Percentiles rank a stretch among this genome's conserved stretches.
These are phyloP conservation scores for Suillus subalutaceus DNA, from an alignment of 768 basidiomycete species.

Conservation along the genomic window DNA sequence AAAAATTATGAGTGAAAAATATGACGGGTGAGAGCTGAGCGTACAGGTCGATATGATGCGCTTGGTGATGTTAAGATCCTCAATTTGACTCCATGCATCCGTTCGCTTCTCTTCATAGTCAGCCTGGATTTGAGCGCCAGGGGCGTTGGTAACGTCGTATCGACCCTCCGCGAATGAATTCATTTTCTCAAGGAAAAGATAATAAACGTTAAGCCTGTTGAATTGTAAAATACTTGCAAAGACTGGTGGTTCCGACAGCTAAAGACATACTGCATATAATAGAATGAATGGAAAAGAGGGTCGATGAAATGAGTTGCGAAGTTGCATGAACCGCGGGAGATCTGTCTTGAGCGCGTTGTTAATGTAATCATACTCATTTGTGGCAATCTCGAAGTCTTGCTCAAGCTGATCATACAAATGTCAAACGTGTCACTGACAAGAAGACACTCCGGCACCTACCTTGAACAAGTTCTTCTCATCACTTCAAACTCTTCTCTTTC, in stretches of 20 bases:
- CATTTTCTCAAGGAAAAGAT: constrained; percentile 93
- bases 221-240: constrained; percentile 9
- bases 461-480: constrained; percentile 99
- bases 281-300: constrained; percentile 98
- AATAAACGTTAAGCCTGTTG: constrained; percentile 86
- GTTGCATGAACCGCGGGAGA: constrained; percentile 88
- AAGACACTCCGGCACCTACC: constrained; percentile 43
- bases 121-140: constrained; percentile 68
- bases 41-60: constrained; percentile 83
- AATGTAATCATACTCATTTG: constrained; percentile 92
- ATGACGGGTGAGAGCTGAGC: constrained; percentile 25
- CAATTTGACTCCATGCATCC: constrained; percentile 79
- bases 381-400: constrained; percentile 93
- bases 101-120: constrained; percentile 84
- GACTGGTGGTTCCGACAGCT: not conserved
- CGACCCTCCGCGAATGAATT: constrained; percentile 82
- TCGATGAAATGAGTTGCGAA: constrained; percentile 91
- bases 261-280: constrained; percentile 93
- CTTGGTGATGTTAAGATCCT: constrained; percentile 81
- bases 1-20: constrained; percentile 14
- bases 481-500: constrained; percentile 93
- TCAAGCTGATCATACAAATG: constrained; percentile 60
- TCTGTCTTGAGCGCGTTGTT: constrained; percentile 90
- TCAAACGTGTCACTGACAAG: too few relatives aligned
- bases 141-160: constrained; percentile 68